Evolutionary conservation across 1,284 basidiomycete genomes (phyloP).

Genomic region (Apiotrichum laibachii): DNA sequence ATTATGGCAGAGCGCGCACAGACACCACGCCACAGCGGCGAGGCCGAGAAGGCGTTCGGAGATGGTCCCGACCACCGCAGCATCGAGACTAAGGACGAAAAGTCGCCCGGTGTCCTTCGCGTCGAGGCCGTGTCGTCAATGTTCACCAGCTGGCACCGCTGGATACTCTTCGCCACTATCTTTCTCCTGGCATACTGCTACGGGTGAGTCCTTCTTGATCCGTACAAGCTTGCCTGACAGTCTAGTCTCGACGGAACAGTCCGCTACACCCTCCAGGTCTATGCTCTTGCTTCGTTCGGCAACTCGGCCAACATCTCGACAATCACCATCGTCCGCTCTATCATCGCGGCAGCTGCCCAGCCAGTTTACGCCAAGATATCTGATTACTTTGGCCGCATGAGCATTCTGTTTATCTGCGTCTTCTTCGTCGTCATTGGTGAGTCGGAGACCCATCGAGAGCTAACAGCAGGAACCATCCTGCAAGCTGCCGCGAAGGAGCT

Average conservation of each 20-base stretch:
- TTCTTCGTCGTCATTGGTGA: conserved; percentile 47
- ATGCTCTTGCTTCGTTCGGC: conserved; percentile 23
- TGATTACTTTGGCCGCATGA: conserved; percentile 51
- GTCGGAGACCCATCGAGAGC: conserved; percentile 4
- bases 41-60: background rate
- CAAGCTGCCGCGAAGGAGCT: conserved; percentile 44
- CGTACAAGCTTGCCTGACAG: conserved; percentile 13
- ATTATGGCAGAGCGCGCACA: too few relatives aligned
- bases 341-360: conserved; percentile 42
- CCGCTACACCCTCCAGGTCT: conserved; percentile 33
- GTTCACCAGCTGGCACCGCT: conserved; percentile 13
- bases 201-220: conserved; percentile 12
- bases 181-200: conserved; percentile 48
- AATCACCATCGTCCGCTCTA: conserved; percentile 42
- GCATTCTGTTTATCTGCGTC: conserved; percentile 44
- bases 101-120: conserved; percentile 18
- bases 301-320: conserved; percentile 39
- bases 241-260: conserved; percentile 46
- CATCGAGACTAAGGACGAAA: conserved; percentile 7
- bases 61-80: background rate
- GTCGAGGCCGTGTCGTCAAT: conserved; percentile 19
- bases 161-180: conserved; percentile 43
- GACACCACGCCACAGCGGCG: too few relatives aligned
- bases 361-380: conserved; percentile 44
- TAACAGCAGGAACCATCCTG: conserved; percentile 41